These are phyloP conservation scores for Lepiota venenata DNA, from an alignment of 768 basidiomycete species.

Conservation along the genomic window DNA sequence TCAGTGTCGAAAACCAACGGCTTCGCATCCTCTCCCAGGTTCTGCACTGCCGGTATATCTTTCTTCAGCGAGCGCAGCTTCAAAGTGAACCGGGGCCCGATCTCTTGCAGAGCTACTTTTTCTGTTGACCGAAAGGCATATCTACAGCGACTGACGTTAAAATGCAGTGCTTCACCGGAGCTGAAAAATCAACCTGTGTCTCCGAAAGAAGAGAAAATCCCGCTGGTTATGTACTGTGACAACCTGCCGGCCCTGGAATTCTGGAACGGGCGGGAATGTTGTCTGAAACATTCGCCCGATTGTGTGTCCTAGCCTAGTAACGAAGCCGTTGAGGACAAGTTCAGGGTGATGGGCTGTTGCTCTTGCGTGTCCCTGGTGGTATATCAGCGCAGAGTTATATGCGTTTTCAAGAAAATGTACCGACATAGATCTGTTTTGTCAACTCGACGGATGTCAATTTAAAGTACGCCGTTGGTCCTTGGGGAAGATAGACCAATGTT, in stretches of 20 bases:
- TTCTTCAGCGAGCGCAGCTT: slow-evolving; percentile 89
- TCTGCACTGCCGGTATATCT: slow-evolving; percentile 79
- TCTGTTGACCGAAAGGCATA: slow-evolving; percentile 92
- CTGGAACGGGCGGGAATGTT: slow-evolving; percentile 90
- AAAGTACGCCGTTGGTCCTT: slow-evolving; percentile 95
- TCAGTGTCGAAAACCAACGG: slow-evolving; percentile 52
- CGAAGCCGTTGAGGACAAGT: slow-evolving; percentile 91
- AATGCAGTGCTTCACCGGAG: slow-evolving; percentile 6
- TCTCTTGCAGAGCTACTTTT: slow-evolving; percentile 93
- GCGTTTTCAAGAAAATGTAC: slow-evolving; percentile 21
- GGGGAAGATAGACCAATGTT: slow-evolving; percentile 85
- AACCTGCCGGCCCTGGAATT: slow-evolving; percentile 95
- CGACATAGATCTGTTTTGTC: slow-evolving; percentile 80
- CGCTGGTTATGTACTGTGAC: slow-evolving; percentile 97
- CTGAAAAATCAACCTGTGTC: slow-evolving; percentile 68
- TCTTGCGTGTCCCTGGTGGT: slow-evolving; percentile 80
- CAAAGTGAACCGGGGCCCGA: slow-evolving; percentile 95
- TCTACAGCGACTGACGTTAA: slow-evolving; percentile 34
- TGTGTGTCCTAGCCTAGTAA: slow-evolving; percentile 88
- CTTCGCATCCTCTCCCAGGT: slow-evolving; percentile 60
- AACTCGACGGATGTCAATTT: slow-evolving; percentile 87
- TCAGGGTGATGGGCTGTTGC: slow-evolving; percentile 94
- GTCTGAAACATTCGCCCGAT: slow-evolving; percentile 97
- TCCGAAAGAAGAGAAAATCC: slow-evolving; percentile 95
- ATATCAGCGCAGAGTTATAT: not conserved